A percentile compares a stretch with the other conserved stretches of the same genome.
Evolutionary conservation across 2,329 filamentous ascomycete genomes (phyloP).

Genomic region (Domatiomyces globalis): DNA sequence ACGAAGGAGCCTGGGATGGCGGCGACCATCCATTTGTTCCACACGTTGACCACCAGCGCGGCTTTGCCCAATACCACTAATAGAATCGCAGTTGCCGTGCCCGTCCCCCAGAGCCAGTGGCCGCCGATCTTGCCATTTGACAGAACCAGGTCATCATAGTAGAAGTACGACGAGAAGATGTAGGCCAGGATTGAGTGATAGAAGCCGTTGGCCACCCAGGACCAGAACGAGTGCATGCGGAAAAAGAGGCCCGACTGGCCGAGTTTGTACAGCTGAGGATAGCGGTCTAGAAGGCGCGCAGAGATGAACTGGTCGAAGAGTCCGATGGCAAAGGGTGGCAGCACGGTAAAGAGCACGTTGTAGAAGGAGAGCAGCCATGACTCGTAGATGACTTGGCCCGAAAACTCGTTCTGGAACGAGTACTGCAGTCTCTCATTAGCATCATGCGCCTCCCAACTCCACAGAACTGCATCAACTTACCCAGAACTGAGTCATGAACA

Average conservation of each 20-base stretch:
- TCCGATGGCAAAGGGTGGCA: constrained; percentile 84
- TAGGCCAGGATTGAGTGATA: constrained; percentile 95
- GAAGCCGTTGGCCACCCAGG: constrained; percentile 87
- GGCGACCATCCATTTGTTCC: constrained; percentile 95
- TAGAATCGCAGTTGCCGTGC: constrained; percentile 87
- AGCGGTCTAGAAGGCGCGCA: constrained; percentile 80
- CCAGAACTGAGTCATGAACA: constrained; percentile 99
- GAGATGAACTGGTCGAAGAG: constrained; percentile 98
- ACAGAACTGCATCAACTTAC: constrained; percentile 36
- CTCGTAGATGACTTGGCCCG: constrained; percentile 94
- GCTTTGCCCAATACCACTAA: constrained; percentile 90
- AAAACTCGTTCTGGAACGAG: constrained; percentile 96
- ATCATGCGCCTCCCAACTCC: not conserved
- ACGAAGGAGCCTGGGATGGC: constrained; percentile 87
- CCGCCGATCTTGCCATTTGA: constrained; percentile 68
- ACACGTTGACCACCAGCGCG: constrained; percentile 86
- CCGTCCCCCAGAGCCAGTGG: constrained; percentile 96
- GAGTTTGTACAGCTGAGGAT: constrained; percentile 87
- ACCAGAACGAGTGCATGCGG: constrained; percentile 77
- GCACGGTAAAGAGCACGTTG: constrained; percentile 93
- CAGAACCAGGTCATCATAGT: constrained; percentile 63
- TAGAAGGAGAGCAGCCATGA: constrained; percentile 99
- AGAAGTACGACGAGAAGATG: constrained; percentile 67
- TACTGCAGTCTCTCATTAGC: constrained; percentile 42
- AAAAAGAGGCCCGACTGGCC: constrained; percentile 92